These are phyloP conservation scores for Colletotrichum brevisporum DNA, from an alignment of 2,329 filamentous ascomycete species.

Conservation along the genomic window DNA sequence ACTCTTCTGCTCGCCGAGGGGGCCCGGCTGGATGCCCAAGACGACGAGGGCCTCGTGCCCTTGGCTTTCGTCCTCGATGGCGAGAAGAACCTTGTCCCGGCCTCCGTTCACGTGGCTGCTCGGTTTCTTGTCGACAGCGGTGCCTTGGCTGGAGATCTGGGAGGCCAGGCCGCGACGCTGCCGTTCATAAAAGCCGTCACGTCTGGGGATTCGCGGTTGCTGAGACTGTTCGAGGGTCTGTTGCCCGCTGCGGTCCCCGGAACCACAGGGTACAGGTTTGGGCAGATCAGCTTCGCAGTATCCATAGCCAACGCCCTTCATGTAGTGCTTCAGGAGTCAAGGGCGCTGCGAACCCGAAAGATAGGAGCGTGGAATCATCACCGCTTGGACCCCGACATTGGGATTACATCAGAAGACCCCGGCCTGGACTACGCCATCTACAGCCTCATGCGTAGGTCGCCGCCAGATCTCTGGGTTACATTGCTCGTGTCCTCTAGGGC, in stretches of 20 bases:
- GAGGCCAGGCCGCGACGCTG: neutral
- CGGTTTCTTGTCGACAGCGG: neutral
- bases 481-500: neutral
- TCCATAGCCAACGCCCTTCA: too few species aligned
- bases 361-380: neutral
- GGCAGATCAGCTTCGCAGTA: neutral
- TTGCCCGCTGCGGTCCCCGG: neutral
- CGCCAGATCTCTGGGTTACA: neutral
- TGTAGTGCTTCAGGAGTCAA: neutral
- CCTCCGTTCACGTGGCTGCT: conserved; percentile 4
- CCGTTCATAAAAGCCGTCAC: neutral
- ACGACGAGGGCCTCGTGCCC: neutral
- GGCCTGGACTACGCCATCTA: neutral
- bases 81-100: conserved; percentile 1
- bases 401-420: neutral
- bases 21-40: neutral
- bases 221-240: neutral
- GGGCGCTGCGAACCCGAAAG: neutral
- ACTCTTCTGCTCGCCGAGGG: neutral
- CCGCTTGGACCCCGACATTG: neutral
- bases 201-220: neutral
- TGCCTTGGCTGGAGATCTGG: neutral
- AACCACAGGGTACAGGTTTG: too few species aligned
- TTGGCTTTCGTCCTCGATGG: neutral
- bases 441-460: neutral